phyloP scores from a whole-genome alignment of 192 early-diverging fungal genomes.

The Rhizophagus sp. region DNA sequence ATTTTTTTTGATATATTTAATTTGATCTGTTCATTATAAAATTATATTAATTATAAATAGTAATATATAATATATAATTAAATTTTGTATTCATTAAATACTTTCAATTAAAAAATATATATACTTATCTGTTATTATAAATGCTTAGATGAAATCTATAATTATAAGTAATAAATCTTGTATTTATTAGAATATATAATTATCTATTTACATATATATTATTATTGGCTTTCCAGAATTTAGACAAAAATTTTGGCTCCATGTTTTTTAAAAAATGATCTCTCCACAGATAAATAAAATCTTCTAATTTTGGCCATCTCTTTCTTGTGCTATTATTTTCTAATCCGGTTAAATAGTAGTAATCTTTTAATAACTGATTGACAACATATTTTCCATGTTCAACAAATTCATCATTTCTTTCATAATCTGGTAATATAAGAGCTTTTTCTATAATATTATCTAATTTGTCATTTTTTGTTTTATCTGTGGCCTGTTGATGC shows the following conservation, averaged over 20 bases:
- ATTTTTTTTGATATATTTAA: no score
- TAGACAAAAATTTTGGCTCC: background rate
- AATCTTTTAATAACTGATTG: constrained; percentile 1
- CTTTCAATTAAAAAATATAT: no score
- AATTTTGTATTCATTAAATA: no score
- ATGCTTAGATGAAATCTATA: no score
- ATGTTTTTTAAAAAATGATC: background rate
- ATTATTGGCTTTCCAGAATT: background rate
- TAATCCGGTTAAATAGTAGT: no score
- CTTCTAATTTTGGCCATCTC: constrained; percentile 8
- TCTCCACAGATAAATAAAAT: background rate
- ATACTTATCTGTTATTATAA: no score
- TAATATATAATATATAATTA: no score
- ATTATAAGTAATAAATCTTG: no score
- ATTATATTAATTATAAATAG: no score
- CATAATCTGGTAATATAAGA: background rate
- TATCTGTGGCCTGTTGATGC: background rate
- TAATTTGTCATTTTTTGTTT: background rate
- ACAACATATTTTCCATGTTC: constrained; percentile 10
- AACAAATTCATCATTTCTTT: background rate
- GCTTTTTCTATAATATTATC: background rate
- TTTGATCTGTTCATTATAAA: no score
- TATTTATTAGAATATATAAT: no score
- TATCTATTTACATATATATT: background rate
- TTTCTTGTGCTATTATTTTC: background rate